Evolutionary conservation across 2,329 filamentous ascomycete genomes (phyloP).

Genomic region (Colletotrichum lindemuthianum): DNA sequence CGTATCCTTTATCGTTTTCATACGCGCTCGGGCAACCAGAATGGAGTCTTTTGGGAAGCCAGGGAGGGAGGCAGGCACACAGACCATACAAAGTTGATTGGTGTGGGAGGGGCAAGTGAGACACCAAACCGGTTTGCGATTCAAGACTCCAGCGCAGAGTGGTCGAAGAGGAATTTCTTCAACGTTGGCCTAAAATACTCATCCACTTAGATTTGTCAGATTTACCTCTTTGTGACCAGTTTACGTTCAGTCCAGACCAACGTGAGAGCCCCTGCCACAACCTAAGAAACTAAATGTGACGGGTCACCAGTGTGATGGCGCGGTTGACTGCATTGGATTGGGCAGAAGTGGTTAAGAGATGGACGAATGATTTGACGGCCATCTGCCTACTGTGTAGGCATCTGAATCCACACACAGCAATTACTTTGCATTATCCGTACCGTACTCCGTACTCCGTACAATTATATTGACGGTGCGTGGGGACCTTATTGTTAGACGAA

Average conservation of each 20-base stretch:
- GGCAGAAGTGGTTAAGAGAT: neutral
- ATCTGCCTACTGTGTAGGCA: neutral
- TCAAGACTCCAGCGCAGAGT: constrained; percentile 21
- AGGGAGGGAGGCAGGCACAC: constrained; percentile 9
- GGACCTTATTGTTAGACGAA: too few species aligned
- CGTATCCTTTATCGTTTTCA: constrained; percentile 5
- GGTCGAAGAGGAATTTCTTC: constrained; percentile 26
- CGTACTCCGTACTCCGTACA: too few species aligned
- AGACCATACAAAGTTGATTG: constrained; percentile 12
- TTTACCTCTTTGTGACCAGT: constrained; percentile 1
- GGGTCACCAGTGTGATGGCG: constrained; percentile 10
- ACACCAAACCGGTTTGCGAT: constrained; percentile 36
- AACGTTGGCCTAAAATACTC: constrained; percentile 5
- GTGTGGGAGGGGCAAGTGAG: constrained; percentile 29
- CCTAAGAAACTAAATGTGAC: constrained; percentile 5
- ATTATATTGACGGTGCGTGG: too few species aligned
- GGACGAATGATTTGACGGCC: neutral
- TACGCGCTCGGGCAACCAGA: constrained; percentile 15
- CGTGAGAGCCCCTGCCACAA: neutral
- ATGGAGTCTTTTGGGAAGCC: constrained; percentile 24
- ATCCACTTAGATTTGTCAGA: constrained; percentile 3
- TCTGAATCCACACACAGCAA: too few species aligned
- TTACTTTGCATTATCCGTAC: too few species aligned
- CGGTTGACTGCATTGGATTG: constrained; percentile 19
- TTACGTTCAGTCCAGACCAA: constrained; percentile 15